These are phyloP conservation scores for Dendrobium officinale DNA, from an alignment of 106 monocot genomes.

Conservation along the genomic window DNA sequence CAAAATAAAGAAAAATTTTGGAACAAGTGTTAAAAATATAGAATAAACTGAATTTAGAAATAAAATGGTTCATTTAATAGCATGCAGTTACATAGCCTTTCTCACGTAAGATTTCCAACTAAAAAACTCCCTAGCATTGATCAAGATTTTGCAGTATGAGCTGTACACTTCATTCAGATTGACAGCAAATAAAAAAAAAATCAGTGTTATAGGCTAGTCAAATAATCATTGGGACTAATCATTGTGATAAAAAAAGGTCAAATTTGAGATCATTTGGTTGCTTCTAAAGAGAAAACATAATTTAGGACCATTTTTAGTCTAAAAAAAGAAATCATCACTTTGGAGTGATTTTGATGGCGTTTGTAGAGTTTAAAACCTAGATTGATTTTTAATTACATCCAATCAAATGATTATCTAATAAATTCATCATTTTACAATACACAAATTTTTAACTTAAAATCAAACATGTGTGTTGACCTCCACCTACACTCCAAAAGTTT, in stretches of 20 bases:
- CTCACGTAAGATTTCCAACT: neutral
- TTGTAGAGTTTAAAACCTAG: neutral
- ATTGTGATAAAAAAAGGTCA: neutral
- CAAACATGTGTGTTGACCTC: neutral
- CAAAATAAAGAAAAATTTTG: neutral
- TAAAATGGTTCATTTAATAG: neutral
- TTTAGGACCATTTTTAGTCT: neutral
- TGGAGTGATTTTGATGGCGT: neutral
- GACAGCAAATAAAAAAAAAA: too few species aligned
- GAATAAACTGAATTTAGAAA: neutral
- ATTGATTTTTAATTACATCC: too few species aligned
- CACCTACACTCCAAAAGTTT: too few species aligned
- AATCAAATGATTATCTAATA: neutral
- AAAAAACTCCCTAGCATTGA: neutral
- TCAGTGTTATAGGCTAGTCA: neutral
- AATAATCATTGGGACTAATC: neutral
- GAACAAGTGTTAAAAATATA: neutral
- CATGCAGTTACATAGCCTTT: too few species aligned
- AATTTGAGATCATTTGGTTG: neutral
- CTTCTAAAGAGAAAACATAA: neutral
- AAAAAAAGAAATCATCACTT: neutral
- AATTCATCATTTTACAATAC: neutral
- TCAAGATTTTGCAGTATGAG: neutral
- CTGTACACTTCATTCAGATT: neutral
- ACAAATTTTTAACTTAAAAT: neutral